Evolutionary conservation across 805 yeast genomes (phyloP).

Genomic region (Kluyveromyces starmeri): DNA sequence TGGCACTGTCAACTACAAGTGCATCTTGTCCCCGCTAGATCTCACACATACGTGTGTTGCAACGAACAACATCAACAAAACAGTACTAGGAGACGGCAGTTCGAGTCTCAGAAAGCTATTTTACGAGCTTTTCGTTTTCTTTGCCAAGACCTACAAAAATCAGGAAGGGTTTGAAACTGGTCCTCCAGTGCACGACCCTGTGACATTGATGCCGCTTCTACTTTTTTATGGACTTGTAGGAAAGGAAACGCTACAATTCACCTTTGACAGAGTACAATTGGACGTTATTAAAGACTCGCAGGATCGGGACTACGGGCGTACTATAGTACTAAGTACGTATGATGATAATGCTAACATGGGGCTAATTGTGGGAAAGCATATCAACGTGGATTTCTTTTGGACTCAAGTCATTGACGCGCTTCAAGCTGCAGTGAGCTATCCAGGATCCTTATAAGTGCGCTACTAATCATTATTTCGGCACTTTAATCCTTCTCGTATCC

Average conservation of each 20-base stretch:
- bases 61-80: slow-evolving; percentile 32
- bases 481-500: too few relatives aligned
- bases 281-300: slow-evolving; percentile 28
- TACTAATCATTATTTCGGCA: too few relatives aligned
- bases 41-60: slow-evolving; percentile 55
- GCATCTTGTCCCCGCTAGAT: slow-evolving; percentile 55
- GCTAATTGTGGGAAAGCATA: slow-evolving; percentile 31
- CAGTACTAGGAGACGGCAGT: slow-evolving; percentile 34
- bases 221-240: slow-evolving; percentile 31
- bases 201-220: slow-evolving; percentile 54
- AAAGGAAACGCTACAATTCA: slow-evolving; percentile 13
- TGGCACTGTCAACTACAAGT: slow-evolving; percentile 37
- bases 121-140: slow-evolving; percentile 44
- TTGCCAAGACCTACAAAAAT: slow-evolving; percentile 37
- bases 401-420: slow-evolving; percentile 32
- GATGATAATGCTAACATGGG: slow-evolving; percentile 25
- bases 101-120: slow-evolving; percentile 42
- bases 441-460: background rate
- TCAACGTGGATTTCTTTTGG: slow-evolving; percentile 41
- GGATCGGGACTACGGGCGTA: slow-evolving; percentile 49
- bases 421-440: slow-evolving; percentile 27
- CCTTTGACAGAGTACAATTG: slow-evolving; percentile 20
- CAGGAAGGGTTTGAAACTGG: slow-evolving; percentile 41
- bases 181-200: slow-evolving; percentile 77
- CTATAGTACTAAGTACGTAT: slow-evolving; percentile 32